Base-by-base conservation (phyloP, 345 rosid genomes). In the Ailanthus altissimus region DNA sequence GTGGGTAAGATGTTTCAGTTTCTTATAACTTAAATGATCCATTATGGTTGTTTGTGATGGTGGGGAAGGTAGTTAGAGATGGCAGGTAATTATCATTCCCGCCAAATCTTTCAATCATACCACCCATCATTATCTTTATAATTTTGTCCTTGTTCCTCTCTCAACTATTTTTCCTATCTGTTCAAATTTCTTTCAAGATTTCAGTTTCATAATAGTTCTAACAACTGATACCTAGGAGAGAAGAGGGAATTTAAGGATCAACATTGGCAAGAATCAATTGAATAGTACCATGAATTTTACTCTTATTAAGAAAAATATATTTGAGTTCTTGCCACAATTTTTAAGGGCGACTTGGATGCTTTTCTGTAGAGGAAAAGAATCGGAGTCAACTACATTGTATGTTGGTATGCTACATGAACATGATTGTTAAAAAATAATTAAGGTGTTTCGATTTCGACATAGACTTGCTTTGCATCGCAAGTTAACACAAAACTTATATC, bases 51-150 rank as follows among this genome's bases (percentile, higher is more conserved):
- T 32, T 80, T 84, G 78, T 81, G 85, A 82, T 80, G 85, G 78
- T 81, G 85, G 83, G 72, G 75, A 81, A 77, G 77, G 87, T 82
- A 73, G 86, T 74, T 83, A 86, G 76, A 81, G 88, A 70, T 81
- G 90, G 87, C 47, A 78, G 85, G 83, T 85, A 80, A 75, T 85
- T 82, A 84, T 88, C 84, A 84, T 81, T 73, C 82, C 75, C 82
- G 70, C 83, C 79, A 79, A 50, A 75, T 81, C 72, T 77, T 64
- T 54, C 74, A 25, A 66, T 43, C 53, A 76, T 73, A 69, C 14
- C 28, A 50, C 65, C 75, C 23, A 71, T 32, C 38, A 32, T 32
- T 32, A 1, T 32, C 38, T 32, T 32, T 32, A 1, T 32, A 32
- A 32, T 32, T 32, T 32, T 32, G 1, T 32, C 2, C 3, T 32